phyloP scores from a whole-genome alignment of 345 rosid species.

The Populus euphratica region DNA sequence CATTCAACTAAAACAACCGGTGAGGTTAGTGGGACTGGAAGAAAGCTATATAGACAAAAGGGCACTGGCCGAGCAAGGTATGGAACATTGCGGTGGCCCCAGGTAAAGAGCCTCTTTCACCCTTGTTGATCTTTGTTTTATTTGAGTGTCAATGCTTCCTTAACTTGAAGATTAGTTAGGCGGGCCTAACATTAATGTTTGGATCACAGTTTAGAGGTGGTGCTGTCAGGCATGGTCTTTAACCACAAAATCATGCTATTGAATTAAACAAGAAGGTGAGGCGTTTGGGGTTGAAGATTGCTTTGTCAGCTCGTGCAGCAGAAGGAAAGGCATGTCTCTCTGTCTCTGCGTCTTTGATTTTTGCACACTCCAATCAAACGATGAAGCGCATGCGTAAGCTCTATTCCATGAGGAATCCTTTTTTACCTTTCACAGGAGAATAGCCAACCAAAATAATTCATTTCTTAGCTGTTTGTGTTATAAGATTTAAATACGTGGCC shows the following conservation, averaged over 20 bases:
- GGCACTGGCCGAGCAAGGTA: conserved; percentile 92
- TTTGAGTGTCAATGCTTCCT: conserved; percentile 3
- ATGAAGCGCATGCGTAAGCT: conserved; percentile 22
- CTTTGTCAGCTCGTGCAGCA: conserved; percentile 83
- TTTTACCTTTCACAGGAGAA: not conserved
- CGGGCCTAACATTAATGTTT: conserved; percentile 12
- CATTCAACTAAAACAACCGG: conserved; percentile 92
- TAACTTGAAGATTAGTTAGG: conserved; percentile 5
- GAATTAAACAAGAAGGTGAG: conserved; percentile 88
- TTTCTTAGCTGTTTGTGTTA: not conserved
- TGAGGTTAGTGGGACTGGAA: conserved; percentile 95
- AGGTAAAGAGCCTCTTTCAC: conserved; percentile 38
- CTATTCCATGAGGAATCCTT: not conserved
- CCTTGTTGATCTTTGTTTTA: conserved; percentile 8
- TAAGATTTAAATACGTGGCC: not conserved
- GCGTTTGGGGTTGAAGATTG: conserved; percentile 87
- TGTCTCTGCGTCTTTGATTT: not conserved
- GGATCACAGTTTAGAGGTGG: conserved; percentile 83
- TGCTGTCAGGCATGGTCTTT: conserved; percentile 86
- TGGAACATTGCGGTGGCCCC: conserved; percentile 81
- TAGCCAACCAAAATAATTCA: conserved; percentile 2
- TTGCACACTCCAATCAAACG: conserved; percentile 58
- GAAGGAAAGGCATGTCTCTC: conserved; percentile 76
- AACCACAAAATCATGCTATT: conserved; percentile 88
- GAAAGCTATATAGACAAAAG: conserved; percentile 86